Conservation (phyloP, 805 yeast species). For the Deakozyma indianensis region DNA sequence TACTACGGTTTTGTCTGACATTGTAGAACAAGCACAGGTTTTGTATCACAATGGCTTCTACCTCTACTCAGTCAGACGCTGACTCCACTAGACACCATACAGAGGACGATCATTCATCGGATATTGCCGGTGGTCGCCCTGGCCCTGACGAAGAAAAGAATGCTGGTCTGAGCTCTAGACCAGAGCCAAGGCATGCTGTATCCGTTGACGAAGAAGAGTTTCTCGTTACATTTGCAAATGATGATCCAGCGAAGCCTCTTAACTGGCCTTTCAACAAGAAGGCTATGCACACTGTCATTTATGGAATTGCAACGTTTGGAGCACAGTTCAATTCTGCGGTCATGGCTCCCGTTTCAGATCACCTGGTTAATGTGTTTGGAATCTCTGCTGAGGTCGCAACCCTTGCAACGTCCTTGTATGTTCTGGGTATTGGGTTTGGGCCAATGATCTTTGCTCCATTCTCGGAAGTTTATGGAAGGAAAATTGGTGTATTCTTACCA, state of each 20-base stretch:
- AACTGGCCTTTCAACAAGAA: slow-evolving; percentile 35
- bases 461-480: slow-evolving; percentile 39
- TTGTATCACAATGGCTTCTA: no score
- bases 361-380: slow-evolving; percentile 25
- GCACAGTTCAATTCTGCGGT: slow-evolving; percentile 40
- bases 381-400: slow-evolving; percentile 33
- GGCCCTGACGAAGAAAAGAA: background rate
- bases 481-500: slow-evolving; percentile 31
- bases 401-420: slow-evolving; percentile 42
- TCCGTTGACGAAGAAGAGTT: slow-evolving; percentile 8
- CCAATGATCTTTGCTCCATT: slow-evolving; percentile 53
- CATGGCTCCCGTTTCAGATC: slow-evolving; percentile 25
- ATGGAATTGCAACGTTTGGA: slow-evolving; percentile 27
- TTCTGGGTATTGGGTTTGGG: slow-evolving; percentile 55
- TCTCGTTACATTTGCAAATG: slow-evolving; percentile 20
- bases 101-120: background rate
- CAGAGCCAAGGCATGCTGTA: no score
- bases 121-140: no score
- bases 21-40: no score
- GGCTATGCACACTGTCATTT: slow-evolving; percentile 25
- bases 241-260: slow-evolving; percentile 40
- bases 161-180: background rate
- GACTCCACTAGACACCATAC: background rate
- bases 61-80: no score
- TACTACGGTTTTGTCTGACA: no score